Percentiles rank a stretch among this genome's conserved stretches.
phyloP scores from a whole-genome alignment of 176 grass and related monocot genomes.

The Ananas comosus region DNA sequence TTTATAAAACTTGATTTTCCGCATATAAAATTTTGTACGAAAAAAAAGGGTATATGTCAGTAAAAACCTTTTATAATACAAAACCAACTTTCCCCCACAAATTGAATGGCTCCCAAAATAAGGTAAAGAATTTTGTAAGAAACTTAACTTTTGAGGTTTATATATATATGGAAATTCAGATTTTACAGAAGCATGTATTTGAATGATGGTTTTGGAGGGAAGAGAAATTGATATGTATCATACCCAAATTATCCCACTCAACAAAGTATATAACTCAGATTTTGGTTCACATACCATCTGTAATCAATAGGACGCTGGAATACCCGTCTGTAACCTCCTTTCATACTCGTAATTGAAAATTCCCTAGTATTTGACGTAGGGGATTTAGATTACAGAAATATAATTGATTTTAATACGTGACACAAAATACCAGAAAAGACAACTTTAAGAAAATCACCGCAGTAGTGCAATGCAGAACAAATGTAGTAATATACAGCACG shows the following conservation, averaged over 20 bases:
- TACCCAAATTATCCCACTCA: conserved; percentile 3
- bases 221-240: background rate
- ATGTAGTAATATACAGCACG: conserved; percentile 6
- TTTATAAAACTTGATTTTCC: background rate
- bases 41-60: conserved; percentile 3
- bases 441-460: conserved; percentile 1
- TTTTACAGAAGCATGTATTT: no score
- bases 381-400: conserved; percentile 4
- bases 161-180: no score
- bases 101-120: no score
- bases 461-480: background rate
- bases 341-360: conserved; percentile 91
- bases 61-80: background rate
- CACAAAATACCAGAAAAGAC: background rate
- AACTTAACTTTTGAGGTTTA: no score
- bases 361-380: conserved; percentile 50
- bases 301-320: conserved; percentile 82
- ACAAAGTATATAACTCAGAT: conserved; percentile 8
- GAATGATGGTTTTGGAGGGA: no score
- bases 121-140: no score
- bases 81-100: no score
- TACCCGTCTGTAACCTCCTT: conserved; percentile 82
- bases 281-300: conserved; percentile 45
- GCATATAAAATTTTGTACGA: background rate
- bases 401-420: background rate